Percentiles rank a stretch among this genome's conserved stretches.
phyloP scores from a whole-genome alignment of 306 rosid genomes.

The Vachellia pachyceras region DNA sequence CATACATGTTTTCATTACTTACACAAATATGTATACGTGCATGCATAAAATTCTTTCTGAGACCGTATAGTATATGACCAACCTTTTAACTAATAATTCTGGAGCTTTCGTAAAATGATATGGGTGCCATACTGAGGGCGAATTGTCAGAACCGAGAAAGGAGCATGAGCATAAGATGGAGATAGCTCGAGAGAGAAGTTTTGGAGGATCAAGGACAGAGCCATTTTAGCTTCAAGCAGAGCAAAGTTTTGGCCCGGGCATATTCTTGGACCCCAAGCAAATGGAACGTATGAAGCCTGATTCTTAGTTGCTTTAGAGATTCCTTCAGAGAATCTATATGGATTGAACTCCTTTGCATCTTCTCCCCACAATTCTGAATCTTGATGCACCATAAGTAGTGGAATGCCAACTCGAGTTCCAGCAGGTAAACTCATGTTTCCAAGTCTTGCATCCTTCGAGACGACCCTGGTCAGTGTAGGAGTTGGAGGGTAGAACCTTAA shows the following conservation, averaged over 20 bases:
- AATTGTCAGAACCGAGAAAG: background rate
- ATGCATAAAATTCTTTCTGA: background rate
- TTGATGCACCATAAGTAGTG: background rate
- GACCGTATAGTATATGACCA: background rate
- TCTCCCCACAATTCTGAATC: background rate
- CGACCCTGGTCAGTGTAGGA: background rate
- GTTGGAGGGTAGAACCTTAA: background rate
- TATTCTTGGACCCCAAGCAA: constrained; percentile 30
- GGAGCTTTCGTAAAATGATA: background rate
- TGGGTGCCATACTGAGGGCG: background rate
- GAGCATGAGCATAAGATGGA: constrained; percentile 45
- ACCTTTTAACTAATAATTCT: background rate
- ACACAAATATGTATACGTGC: too few relatives aligned
- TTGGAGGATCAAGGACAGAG: constrained; percentile 41
- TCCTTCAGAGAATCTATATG: constrained; percentile 42
- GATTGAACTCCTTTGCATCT: constrained; percentile 28
- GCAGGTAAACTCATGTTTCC: background rate
- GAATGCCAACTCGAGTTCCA: background rate
- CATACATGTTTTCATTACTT: background rate
- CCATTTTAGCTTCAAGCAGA: constrained; percentile 45
- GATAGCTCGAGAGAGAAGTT: constrained; percentile 43
- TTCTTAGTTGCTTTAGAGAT: background rate
- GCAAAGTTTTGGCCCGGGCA: constrained; percentile 42
- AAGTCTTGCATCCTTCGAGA: background rate
- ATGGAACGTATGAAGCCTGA: constrained; percentile 8